Base-by-base conservation (phyloP, 257 asterid genomes). In the Solanum etuberosum region DNA sequence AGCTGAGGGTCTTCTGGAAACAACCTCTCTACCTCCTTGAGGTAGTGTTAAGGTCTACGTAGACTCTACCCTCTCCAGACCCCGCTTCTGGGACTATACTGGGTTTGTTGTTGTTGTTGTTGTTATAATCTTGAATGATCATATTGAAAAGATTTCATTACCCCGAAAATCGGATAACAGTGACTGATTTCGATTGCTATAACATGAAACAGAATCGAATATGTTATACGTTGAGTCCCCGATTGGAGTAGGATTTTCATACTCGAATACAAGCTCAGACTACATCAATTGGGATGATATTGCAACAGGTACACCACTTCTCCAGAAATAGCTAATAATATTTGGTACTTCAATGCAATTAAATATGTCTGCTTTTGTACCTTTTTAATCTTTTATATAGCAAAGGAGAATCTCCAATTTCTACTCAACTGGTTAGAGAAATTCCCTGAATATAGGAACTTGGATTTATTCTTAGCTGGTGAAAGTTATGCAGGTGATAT, bases 161-260 rank as follows among this genome's bases (percentile, higher is more conserved):
- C 46, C 72, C 9, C 23, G 25, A 70, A 9, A 71, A 40, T 67
- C 2, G 6, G 42, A 46, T 25, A 3, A 37, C n/a, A 70, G 54
- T 40, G 81, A 38, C 18, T 71, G 48, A 73, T 70, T 78, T 35
- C 13, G 54, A 83, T 77, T 25, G 77, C 15, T 38, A 43, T 77
- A 72, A 87, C 10, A 51, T 34, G 80, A 31, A 78, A 80, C 85
- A 90, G 90, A 37, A 43, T 88, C 92, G 10, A 90, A 90, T 87
- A 86, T 90, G 89, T 72, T 90, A 85, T 86, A 90, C 15, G 73
- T 88, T 65, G 92, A 90, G 61, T 86, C 88, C 42, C 92, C 92
- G 0, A 84, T 90, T 46, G 90, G 92, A 59, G 89, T 86, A 54
- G 90, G 89, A 74, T 90, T 90, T 86, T 90, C 89, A 14, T 88